Base-by-base conservation (phyloP, 495 filamentous ascomycete species). In the Rhypophila decipiens region DNA sequence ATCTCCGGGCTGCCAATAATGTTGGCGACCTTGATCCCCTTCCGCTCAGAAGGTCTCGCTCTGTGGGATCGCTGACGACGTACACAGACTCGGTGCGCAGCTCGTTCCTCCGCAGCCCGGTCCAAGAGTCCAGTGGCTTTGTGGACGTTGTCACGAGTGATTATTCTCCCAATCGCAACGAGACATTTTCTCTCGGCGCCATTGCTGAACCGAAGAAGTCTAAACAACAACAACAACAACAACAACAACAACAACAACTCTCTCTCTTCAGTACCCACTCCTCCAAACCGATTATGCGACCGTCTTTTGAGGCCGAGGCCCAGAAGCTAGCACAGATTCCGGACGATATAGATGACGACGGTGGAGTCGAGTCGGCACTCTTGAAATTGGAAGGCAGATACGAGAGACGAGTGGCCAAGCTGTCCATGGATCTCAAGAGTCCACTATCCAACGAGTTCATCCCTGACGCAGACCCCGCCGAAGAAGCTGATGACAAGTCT, bases 361-460 rank as follows among this genome's bases (percentile, higher is more conserved):
- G 90, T n/a, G 90, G 91, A 17, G 78, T 96, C 40, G 93, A 96
- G 59, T 88, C 90, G 12, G 89, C 93, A 5, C 59, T 99, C 51
- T 67, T 91, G 51, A 97, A 96, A 56, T 76, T 99, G 3, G 94
- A 99, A 70, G 93, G 93, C 5, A 90, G 85, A 56, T 94, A 80
- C 65, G 73, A 83, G 52, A 84, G 72, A 56, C 68, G 60, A 46
- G 56, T 57, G n/a, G 40, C 52, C 48, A 66, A 62, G 50, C 55
- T 67, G 46, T 69, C 71, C 1, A 68, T 70, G 50, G 64, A 68
- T 17, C 55, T 66, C 8, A 49, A 59, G 20, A 56, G 49, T 35
- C 46, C 56, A 3, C 35, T 21, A 3, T 50, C 42, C 10, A 39
- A 61, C 13, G 52, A 38, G 22, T 49, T 31, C 36, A 21, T 9